These are phyloP conservation scores for Collybia sordida DNA, from an alignment of 768 basidiomycete species.

Conservation along the genomic window DNA sequence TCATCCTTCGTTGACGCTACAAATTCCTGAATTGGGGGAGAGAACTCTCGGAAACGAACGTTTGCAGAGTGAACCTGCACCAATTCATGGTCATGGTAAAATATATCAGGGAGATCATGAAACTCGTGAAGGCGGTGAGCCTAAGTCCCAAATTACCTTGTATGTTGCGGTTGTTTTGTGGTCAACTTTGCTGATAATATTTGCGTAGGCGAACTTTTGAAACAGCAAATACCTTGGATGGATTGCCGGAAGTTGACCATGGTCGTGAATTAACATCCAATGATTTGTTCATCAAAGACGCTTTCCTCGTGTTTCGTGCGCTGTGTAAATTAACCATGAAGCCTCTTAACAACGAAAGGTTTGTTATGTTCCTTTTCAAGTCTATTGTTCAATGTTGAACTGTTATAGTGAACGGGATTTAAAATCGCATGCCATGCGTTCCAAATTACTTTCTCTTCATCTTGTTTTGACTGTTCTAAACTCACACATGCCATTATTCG, in stretches of 20 bases:
- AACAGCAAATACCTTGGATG: constrained; percentile 32
- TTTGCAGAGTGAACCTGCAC: not conserved
- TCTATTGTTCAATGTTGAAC: constrained; percentile 10
- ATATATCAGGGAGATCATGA: not conserved
- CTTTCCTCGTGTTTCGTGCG: constrained; percentile 95
- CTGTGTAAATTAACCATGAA: constrained; percentile 99
- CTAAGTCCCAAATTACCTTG: constrained; percentile 12
- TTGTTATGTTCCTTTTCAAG: constrained; percentile 14
- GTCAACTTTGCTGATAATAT: constrained; percentile 2
- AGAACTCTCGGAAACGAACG: not conserved
- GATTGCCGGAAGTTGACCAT: constrained; percentile 28
- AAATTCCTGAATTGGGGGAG: constrained; percentile 10
- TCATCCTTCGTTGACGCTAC: constrained; percentile 9
- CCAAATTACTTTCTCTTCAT: constrained; percentile 91
- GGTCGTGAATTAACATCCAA: constrained; percentile 62
- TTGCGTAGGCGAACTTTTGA: constrained; percentile 33
- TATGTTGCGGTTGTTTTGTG: constrained; percentile 6
- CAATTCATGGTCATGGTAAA: not conserved
- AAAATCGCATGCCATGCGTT: constrained; percentile 96
- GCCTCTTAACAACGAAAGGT: constrained; percentile 92
- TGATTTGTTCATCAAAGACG: constrained; percentile 95
- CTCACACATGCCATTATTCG: constrained; percentile 88
- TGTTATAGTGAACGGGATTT: constrained; percentile 82
- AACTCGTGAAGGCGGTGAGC: not conserved
- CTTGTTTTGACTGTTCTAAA: constrained; percentile 90